Base-by-base conservation (phyloP, 1,284 basidiomycete species). In the Melampsora larici-populina region DNA sequence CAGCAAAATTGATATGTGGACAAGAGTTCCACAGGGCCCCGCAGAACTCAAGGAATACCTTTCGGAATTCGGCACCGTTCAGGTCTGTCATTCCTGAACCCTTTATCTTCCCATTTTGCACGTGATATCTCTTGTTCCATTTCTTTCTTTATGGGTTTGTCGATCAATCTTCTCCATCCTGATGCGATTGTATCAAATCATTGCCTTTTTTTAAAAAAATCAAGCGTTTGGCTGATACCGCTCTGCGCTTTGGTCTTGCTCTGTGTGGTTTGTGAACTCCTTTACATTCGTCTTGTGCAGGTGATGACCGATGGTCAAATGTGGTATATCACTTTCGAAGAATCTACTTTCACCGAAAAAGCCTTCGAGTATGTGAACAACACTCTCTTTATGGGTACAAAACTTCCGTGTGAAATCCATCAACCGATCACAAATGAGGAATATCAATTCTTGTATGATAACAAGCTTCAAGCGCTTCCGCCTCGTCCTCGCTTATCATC, bases 271-370 rank as follows among this genome's bases (percentile, higher is more conserved):
- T 58, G 6, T 26, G 26, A 24, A 8, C 24, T 24, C 7, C 17
- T 67, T 21, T 66, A 33, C 46, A 33, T 68, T 68, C 43, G 1
- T 24, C 7, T 7, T 49, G 66, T 26, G 31, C 65, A 76, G 73
- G 66, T 76, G 31, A 76, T 76, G 73, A 76, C 73, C 21, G 73
- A 76, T 60, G 65, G 65, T 29, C 73, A 76, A 43, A 76, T 76
- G 73, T 76, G 73, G 73, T 76, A 76, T 65, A 76, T 76, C 17
- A 76, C 73, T 26, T 76, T 76, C 40, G 46, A 46, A 15, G 55
- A 64, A 60, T 51, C 73, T 58, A 68, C 66, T 49, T n/a, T 60
- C 46, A 62, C 73, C 15, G 64, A 76, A 15, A 31, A 67, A 40
- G 65, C 73, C 24, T 67, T 67, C 29, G 40, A 64, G 21, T 68